These are phyloP conservation scores for Coemansia sp. DNA, from an alignment of 192 early-diverging fungal genomes.

Conservation along the genomic window DNA sequence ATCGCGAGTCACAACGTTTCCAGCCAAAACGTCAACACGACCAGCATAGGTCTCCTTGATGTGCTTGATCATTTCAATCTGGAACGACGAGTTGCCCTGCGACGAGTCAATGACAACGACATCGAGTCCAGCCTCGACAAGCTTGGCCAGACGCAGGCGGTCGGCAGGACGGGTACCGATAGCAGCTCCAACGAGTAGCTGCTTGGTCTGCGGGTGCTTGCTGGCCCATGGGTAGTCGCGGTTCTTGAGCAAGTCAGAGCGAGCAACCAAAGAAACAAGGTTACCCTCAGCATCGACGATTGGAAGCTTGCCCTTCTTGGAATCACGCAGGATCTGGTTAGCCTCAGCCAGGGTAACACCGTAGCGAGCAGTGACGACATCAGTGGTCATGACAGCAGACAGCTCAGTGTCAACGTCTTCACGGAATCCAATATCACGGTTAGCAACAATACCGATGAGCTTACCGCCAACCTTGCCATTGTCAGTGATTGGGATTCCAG, in stretches of 20 bases:
- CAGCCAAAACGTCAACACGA: conserved; percentile 86
- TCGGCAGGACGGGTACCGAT: conserved; percentile 91
- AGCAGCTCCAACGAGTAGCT: conserved; percentile 93
- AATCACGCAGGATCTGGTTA: conserved; percentile 82
- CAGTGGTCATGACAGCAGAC: conserved; percentile 85
- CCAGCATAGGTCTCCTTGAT: conserved; percentile 84
- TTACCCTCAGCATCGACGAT: conserved; percentile 84
- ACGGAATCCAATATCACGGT: conserved; percentile 95
- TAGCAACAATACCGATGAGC: conserved; percentile 94
- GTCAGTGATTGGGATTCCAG: conserved; percentile 95
- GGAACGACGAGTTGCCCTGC: conserved; percentile 93
- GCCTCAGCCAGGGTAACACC: conserved; percentile 92
- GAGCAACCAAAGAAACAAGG: conserved; percentile 88
- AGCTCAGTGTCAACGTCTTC: conserved; percentile 67
- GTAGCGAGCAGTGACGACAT: conserved; percentile 82
- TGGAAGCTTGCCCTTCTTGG: conserved; percentile 97
- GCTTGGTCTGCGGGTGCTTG: conserved; percentile 79
- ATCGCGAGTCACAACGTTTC: conserved; percentile 96
- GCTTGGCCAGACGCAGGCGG: conserved; percentile 74
- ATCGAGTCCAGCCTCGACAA: conserved; percentile 96
- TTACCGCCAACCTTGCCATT: conserved; percentile 86
- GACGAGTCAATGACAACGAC: conserved; percentile 95
- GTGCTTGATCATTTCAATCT: conserved; percentile 94
- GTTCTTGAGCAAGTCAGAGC: conserved; percentile 97
- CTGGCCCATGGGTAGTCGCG: conserved; percentile 93